Evolutionary conservation across 768 basidiomycete genomes (phyloP), one percentile per base, ranked within the genome.

Genomic region (Trametes elegans): DNA sequence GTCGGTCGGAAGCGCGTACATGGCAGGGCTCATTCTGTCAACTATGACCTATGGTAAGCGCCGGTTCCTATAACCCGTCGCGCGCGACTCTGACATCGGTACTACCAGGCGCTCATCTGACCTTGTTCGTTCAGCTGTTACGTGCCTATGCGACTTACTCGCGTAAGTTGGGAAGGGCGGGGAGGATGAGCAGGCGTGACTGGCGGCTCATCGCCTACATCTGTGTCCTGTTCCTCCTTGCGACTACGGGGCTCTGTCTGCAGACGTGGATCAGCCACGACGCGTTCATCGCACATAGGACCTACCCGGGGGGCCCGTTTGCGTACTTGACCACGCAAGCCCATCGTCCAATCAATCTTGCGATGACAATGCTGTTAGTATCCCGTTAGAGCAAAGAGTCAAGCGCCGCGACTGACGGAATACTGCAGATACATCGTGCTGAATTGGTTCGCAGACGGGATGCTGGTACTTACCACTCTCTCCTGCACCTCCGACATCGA

Each of bases 371-470:
- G 21, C 54, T 62, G 68, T 70, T 43, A 45, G 68, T 23, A 11
- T n/a, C n/a, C n/a, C n/a, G n/a, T n/a, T n/a, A n/a, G n/a, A n/a
- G n/a, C n/a, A n/a, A n/a, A n/a, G n/a, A n/a, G n/a, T n/a, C n/a
- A n/a, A n/a, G n/a, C n/a, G n/a, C n/a, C n/a, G n/a, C n/a, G n/a
- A n/a, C n/a, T n/a, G n/a, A n/a, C n/a, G n/a, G n/a, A n/a, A n/a
- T n/a, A n/a, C 1, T 5, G 16, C 52, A 70, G 69, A 53, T 68
- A 68, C 48, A 44, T 71, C 2, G 35, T 59, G 14, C 48, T 70
- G 39, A 71, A 64, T 48, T 70, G 68, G 70, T 46, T 65, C 1
- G 57, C 62, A 10, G 70, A 71, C 35, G 65, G 62, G 14, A 45
- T 70, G 26, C 29, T 71, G 47, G 70, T 70, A 34, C n/a, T 52